Evolutionary conservation across 192 early-diverging fungal genomes (phyloP).

Genomic region (Coemansia sp.): DNA sequence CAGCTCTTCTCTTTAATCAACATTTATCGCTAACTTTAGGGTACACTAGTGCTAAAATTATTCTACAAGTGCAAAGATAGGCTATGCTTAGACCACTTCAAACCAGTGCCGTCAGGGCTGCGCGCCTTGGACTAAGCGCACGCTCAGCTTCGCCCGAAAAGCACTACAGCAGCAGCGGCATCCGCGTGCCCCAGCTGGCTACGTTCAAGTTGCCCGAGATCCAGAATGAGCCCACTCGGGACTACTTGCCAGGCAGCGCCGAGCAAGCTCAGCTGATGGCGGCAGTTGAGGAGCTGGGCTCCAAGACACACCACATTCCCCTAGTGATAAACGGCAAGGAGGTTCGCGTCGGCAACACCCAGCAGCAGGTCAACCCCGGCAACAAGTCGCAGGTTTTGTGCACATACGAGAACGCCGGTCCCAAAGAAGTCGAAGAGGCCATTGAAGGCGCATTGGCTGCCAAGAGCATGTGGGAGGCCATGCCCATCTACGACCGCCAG

Average conservation of each 20-base stretch:
- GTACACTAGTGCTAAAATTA: neutral
- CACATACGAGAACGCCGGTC: constrained; percentile 80
- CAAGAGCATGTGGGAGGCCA: constrained; percentile 84
- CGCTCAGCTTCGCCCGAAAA: constrained; percentile 7
- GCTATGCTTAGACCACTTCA: constrained; percentile 24
- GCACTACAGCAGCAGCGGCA: constrained; percentile 13
- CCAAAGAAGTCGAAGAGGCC: constrained; percentile 67
- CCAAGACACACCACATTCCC: constrained; percentile 69
- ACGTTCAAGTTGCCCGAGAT: constrained; percentile 77
- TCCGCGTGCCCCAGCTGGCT: constrained; percentile 62
- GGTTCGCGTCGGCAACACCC: constrained; percentile 63
- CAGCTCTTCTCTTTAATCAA: neutral
- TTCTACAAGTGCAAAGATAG: no score
- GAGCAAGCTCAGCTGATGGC: constrained; percentile 70
- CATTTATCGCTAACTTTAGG: neutral
- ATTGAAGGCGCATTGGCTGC: constrained; percentile 82
- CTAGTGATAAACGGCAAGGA: constrained; percentile 81
- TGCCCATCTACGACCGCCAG: constrained; percentile 90
- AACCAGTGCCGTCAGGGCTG: constrained; percentile 1
- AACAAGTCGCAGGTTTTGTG: constrained; percentile 76
- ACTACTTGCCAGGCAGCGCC: constrained; percentile 69
- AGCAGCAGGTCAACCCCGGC: constrained; percentile 76
- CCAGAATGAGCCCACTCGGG: constrained; percentile 82
- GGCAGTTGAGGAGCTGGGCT: constrained; percentile 73
- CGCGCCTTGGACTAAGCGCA: constrained; percentile 3